Evolutionary conservation across 1,284 basidiomycete genomes (phyloP).

Genomic region (Entoloma clypeatum): DNA sequence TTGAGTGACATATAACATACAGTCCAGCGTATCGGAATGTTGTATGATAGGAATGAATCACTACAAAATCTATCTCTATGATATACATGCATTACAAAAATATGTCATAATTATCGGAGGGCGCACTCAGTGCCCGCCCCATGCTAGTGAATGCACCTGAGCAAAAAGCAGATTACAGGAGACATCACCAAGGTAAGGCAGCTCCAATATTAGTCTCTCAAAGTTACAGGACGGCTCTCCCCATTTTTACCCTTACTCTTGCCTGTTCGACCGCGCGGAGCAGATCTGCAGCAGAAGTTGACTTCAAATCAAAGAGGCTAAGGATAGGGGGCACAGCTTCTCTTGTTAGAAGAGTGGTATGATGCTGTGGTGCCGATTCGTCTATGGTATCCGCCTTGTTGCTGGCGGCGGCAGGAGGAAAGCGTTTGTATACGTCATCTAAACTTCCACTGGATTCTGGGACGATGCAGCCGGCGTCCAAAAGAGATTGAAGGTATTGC

Average conservation of each 20-base stretch:
- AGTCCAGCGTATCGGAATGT: too few species aligned
- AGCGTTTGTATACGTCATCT: conserved; percentile 52
- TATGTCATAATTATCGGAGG: too few species aligned
- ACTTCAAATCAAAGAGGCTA: conserved; percentile 42
- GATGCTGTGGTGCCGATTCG: conserved; percentile 14
- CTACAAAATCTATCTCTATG: too few species aligned
- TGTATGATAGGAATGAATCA: too few species aligned
- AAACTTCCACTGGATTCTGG: conserved; percentile 51
- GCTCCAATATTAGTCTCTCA: too few species aligned
- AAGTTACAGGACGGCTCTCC: conserved; percentile 16
- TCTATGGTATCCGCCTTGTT: conserved; percentile 12
- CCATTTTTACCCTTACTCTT: conserved; percentile 27
- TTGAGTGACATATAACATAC: too few species aligned
- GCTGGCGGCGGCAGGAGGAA: conserved; percentile 24
- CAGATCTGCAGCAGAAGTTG: conserved; percentile 47
- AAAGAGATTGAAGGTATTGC: conserved; percentile 58
- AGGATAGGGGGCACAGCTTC: conserved; percentile 52
- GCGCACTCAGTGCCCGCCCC: too few species aligned
- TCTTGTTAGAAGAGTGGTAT: conserved; percentile 43
- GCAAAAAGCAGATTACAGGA: too few species aligned
- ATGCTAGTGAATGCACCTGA: too few species aligned
- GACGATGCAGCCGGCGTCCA: conserved; percentile 51
- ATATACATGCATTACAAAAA: too few species aligned
- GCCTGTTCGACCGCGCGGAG: conserved; percentile 65
- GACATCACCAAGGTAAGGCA: too few species aligned